Evolutionary conservation across 805 yeast genomes (phyloP).

Genomic region (Metschnikowia anglica): DNA sequence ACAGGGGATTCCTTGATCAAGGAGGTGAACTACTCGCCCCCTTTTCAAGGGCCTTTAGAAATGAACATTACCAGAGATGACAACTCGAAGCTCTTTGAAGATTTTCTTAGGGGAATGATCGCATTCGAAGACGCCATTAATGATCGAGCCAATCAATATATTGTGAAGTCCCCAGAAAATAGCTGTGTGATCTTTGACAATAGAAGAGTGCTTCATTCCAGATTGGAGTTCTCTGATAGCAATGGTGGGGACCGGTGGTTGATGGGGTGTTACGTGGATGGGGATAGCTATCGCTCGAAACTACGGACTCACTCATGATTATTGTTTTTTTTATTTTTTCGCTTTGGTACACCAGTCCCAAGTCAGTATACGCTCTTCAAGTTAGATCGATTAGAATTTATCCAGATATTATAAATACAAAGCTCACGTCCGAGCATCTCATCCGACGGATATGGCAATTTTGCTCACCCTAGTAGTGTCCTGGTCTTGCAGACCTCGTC

Average conservation of each 20-base stretch:
- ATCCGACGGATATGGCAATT: neutral
- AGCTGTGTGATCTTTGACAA: conserved; percentile 69
- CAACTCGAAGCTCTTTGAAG: conserved; percentile 41
- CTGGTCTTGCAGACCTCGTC: conserved; percentile 17
- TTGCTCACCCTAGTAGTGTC: conserved; percentile 14
- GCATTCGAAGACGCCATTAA: conserved; percentile 60
- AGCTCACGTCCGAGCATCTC: neutral
- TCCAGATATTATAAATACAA: neutral
- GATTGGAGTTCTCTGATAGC: conserved; percentile 43
- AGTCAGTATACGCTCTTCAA: no score
- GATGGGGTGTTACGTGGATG: conserved; percentile 74
- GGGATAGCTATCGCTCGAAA: conserved; percentile 66
- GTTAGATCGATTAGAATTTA: neutral
- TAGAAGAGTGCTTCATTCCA: conserved; percentile 67
- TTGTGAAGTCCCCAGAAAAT: conserved; percentile 54
- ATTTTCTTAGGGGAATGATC: conserved; percentile 57
- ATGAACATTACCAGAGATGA: conserved; percentile 45
- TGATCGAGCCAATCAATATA: conserved; percentile 52
- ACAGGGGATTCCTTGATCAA: conserved; percentile 39
- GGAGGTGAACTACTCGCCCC: conserved; percentile 74
- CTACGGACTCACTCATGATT: conserved; percentile 22
- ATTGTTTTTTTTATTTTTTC: neutral
- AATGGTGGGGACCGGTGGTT: conserved; percentile 62
- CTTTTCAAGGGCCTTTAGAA: conserved; percentile 79
- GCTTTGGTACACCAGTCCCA: no score